phyloP scores from a whole-genome alignment of 2,329 filamentous ascomycete species.

The Fusarium fracticaudum region DNA sequence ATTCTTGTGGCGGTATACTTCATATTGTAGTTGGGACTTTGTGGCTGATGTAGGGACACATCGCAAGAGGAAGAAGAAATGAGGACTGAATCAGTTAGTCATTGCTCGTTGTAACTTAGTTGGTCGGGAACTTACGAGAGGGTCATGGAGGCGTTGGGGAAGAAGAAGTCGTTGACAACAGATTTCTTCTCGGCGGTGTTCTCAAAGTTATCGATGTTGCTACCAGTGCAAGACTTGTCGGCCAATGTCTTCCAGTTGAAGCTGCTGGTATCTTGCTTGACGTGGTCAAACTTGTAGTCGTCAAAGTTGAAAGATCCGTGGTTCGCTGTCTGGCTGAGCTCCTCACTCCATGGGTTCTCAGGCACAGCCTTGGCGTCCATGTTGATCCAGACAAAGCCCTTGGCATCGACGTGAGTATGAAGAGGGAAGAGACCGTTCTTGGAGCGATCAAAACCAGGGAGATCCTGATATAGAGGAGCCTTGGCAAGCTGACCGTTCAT shows the following conservation, averaged over 20 bases:
- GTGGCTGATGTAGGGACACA: conserved; percentile 21
- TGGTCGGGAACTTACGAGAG: conserved; percentile 55
- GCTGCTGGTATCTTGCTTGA: conserved; percentile 62
- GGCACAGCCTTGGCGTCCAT: conserved; percentile 57
- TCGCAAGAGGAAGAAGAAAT: conserved; percentile 30
- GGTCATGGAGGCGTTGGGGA: conserved; percentile 34
- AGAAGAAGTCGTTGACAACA: conserved; percentile 32
- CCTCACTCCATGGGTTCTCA: conserved; percentile 60
- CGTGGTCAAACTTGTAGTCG: conserved; percentile 65
- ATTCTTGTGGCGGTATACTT: conserved; percentile 30
- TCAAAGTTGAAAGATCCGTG: conserved; percentile 57
- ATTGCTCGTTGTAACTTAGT: conserved; percentile 50
- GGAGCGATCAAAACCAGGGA: conserved; percentile 63
- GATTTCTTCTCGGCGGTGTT: conserved; percentile 7
- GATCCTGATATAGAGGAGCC: conserved; percentile 66
- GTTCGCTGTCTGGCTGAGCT: conserved; percentile 53
- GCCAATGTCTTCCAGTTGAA: conserved; percentile 69
- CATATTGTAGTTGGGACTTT: conserved; percentile 21
- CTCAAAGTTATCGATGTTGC: conserved; percentile 50
- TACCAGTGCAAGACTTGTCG: conserved; percentile 21
- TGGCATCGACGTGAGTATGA: conserved; percentile 61
- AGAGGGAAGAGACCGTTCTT: conserved; percentile 65
- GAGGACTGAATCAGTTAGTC: conserved; percentile 47
- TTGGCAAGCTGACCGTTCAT: conserved; percentile 68
- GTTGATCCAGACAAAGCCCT: conserved; percentile 68